A percentile compares a stretch with the other conserved stretches of the same genome.
These are phyloP conservation scores for Wallacemonas collosoma DNA, from an alignment of 208 protist genomes.

Conservation along the genomic window DNA sequence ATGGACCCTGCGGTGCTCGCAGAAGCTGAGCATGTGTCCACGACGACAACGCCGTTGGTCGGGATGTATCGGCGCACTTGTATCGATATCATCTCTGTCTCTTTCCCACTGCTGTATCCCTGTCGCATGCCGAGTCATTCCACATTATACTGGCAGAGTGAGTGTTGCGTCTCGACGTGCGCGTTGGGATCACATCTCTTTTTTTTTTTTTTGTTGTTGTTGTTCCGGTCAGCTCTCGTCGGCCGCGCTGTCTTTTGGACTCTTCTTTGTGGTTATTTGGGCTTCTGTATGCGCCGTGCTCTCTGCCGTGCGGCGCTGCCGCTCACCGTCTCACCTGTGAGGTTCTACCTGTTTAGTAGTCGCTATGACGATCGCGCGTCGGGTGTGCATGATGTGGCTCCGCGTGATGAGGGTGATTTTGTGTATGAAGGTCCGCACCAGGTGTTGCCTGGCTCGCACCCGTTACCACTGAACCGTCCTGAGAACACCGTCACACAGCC, in stretches of 20 bases:
- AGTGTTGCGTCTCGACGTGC: too few relatives aligned
- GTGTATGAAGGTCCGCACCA: slow-evolving; percentile 69
- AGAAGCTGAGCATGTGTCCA: too few relatives aligned
- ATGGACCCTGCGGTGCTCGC: too few relatives aligned
- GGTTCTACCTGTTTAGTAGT: slow-evolving; percentile 49
- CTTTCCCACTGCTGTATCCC: too few relatives aligned
- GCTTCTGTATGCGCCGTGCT: neutral
- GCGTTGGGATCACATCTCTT: too few relatives aligned
- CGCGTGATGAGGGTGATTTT: slow-evolving; percentile 81
- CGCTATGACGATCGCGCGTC: slow-evolving; percentile 78
- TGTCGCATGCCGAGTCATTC: too few relatives aligned
- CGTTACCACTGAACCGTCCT: slow-evolving; percentile 74
- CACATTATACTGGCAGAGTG: too few relatives aligned
- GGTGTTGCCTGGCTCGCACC: slow-evolving; percentile 80
- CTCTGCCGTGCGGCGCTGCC: neutral
- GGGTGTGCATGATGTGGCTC: slow-evolving; percentile 83
- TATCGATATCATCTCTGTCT: too few relatives aligned
- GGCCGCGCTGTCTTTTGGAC: neutral
- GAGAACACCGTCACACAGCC: slow-evolving; percentile 81
- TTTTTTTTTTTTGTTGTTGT: too few relatives aligned
- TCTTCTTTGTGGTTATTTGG: neutral
- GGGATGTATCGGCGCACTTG: too few relatives aligned
- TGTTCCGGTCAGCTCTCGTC: too few relatives aligned
- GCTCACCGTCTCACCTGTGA: neutral
- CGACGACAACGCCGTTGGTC: too few relatives aligned